Evolutionary conservation across 805 yeast genomes (phyloP), one percentile per base, ranked within the genome.

Genomic region (Kazachstania martiniae): DNA sequence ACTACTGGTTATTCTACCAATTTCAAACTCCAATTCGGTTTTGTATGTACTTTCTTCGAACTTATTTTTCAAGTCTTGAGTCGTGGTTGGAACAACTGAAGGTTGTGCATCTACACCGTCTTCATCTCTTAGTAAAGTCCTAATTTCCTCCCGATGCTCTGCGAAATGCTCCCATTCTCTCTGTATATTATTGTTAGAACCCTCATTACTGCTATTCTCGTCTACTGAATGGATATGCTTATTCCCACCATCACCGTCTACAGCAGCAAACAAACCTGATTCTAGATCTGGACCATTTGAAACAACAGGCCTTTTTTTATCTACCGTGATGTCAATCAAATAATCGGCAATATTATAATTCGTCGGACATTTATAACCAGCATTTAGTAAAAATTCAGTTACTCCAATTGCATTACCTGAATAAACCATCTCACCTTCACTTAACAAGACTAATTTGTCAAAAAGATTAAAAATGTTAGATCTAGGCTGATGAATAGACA

Each of bases 401-500:
- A 91, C 81, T 28, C 72, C 72, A 5, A 66, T 60, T 68, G 80
- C 78, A n/a, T 73, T 75, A 12, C 98, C 98, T 0, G 95, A 83
- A 51, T 81, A 91, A 2, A 87, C 78, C 53, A 85, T 62, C 42
- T 76, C 75, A 38, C 98, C 97, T 41, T 80, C 80, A 17, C 95
- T 79, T 33, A 91, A 64, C 31, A 91, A 62, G 2, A 89, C 57
- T 30, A 91, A 66, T 46, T 78, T 77, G 51, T 89, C 95, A 56
- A 91, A 91, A 36, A 84, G 60, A 0, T 95, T 77, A 21, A 91
- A 96, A 53, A 91, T 89, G 50, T 91, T 91, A 36, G 95, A 83
- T 49, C 98, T 70, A 8, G 98, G 98, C 53, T 91, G 98, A 60
- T 91, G 98, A 42, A 91, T 91, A 0, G 98, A 85, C 53, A 91